Percentiles rank a stretch among this genome's conserved stretches.
Conservation (phyloP, 352 stramenopile species). For the Halophytophthora batemanensis region DNA sequence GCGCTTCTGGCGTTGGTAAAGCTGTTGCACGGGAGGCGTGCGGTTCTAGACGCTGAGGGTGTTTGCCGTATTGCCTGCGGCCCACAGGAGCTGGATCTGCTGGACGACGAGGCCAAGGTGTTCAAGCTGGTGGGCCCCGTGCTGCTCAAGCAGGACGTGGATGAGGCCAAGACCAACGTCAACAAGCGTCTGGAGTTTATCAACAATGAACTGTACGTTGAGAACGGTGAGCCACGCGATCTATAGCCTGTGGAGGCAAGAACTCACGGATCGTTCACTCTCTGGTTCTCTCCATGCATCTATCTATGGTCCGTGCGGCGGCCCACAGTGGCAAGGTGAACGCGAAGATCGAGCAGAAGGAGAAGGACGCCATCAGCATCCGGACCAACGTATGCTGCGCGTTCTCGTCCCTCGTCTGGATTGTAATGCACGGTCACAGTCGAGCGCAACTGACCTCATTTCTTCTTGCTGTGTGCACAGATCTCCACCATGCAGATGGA, state of each 20-base stretch:
- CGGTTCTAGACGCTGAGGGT: neutral
- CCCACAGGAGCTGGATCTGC: slow-evolving; percentile 72
- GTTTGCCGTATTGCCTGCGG: neutral
- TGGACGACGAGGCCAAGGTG: slow-evolving; percentile 86
- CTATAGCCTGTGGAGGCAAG: neutral
- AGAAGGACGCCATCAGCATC: slow-evolving; percentile 89
- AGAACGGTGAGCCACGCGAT: neutral
- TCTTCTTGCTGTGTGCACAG: slow-evolving; percentile 24
- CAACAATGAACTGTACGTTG: slow-evolving; percentile 86
- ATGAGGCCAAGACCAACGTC: slow-evolving; percentile 93
- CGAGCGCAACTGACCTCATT: neutral
- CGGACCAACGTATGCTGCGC: slow-evolving; percentile 62
- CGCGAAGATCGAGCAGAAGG: slow-evolving; percentile 84
- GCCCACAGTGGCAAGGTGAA: slow-evolving; percentile 77
- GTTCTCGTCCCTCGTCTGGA: neutral
- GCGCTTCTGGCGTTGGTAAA: neutral
- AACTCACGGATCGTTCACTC: neutral
- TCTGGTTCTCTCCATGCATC: too few species aligned
- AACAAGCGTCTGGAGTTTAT: slow-evolving; percentile 96
- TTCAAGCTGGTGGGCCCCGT: slow-evolving; percentile 96
- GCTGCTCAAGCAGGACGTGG: slow-evolving; percentile 93
- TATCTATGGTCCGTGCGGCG: neutral
- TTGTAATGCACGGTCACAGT: neutral
- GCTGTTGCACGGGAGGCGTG: neutral
- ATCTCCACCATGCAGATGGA: slow-evolving; percentile 89